Evolutionary conservation across 2,329 filamentous ascomycete species (phyloP), one percentile per base, ranked within the genome.

Genomic region (Pestalotiopsis sp.): DNA sequence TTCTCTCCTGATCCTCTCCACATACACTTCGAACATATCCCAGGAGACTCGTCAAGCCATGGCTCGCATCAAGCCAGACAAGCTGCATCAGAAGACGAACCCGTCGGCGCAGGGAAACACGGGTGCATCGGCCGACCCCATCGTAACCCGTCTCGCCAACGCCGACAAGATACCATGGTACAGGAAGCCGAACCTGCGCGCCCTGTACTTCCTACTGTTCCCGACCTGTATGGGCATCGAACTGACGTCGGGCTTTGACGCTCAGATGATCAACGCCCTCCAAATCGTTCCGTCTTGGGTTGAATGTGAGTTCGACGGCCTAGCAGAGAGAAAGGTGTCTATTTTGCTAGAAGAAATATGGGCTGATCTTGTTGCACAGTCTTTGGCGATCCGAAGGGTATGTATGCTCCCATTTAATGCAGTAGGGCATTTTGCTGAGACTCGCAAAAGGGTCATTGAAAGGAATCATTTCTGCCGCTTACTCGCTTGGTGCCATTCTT

Each of bases 221-320:
- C 86, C 87, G 25, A 87, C 86, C 58, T 89, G 86, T 75, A 87
- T 90, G 80, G 88, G 88, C 61, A 88, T 90, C 68, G 88, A 90
- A 78, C 72, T 83, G 75, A 84, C 82, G 0, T 83, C 81, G 13
- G 82, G 82, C 0, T 84, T 83, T 70, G 82, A 84, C 72, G 82
- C 81, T 60, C 81, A 83, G 75, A 78, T 84, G 76, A 83, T 84
- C 74, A 84, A 84, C 67, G 80, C 81, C 7, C 74, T 83, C 3
- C 82, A 84, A 71, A 80, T 82, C 41, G 78, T 82, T 12, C 73
- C 72, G 0, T 72, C 73, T 0, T 84, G 81, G 79, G 74, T 75
- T 13, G 27, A 65, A 0, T 82, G 81, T 83, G 69, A 75, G 79
- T 74, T 23, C 14, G 12, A 58, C 13, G 57, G 0, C 5, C 12